Percentiles rank a stretch among this genome's conserved stretches.
phyloP scores from a whole-genome alignment of 352 stramenopile species.

The Globisporangium apiculatum region DNA sequence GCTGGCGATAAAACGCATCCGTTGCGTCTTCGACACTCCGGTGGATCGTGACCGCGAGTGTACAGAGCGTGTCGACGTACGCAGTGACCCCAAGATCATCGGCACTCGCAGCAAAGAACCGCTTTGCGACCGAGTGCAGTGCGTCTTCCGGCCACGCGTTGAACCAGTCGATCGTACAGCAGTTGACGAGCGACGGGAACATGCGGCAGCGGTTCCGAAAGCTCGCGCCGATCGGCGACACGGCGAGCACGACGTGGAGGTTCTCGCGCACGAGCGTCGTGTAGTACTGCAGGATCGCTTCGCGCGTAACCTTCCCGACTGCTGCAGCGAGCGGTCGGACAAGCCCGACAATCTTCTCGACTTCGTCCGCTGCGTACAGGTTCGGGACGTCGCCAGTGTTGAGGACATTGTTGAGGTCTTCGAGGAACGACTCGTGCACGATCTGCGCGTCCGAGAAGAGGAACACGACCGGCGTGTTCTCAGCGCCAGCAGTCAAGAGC shows the following conservation, averaged over 20 bases:
- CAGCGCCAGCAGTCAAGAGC: conserved; percentile 80
- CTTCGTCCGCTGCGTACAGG: conserved; percentile 87
- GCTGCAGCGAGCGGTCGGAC: conserved; percentile 75
- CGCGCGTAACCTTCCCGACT: conserved; percentile 74
- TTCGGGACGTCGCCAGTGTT: conserved; percentile 93
- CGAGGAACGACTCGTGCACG: conserved; percentile 89
- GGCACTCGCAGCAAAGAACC: conserved; percentile 81
- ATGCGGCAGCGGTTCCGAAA: conserved; percentile 92
- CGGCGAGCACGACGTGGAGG: conserved; percentile 91
- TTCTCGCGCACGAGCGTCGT: conserved; percentile 91
- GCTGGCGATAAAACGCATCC: conserved; percentile 64
- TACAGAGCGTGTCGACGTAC: conserved; percentile 86
- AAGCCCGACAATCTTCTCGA: conserved; percentile 86
- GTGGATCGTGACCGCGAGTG: conserved; percentile 92
- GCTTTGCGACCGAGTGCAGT: conserved; percentile 86
- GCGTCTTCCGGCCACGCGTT: conserved; percentile 93
- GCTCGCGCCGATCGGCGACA: conserved; percentile 88
- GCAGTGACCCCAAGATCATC: conserved; percentile 85
- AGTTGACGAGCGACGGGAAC: conserved; percentile 94
- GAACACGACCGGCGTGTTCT: conserved; percentile 88
- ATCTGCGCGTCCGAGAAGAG: conserved; percentile 93
- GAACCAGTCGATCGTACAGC: conserved; percentile 96
- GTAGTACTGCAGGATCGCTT: conserved; percentile 85
- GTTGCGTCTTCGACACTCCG: conserved; percentile 86
- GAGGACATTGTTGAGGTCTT: conserved; percentile 94